These are phyloP conservation scores for Magnusiomyces sp. DNA, from an alignment of 1,139 yeast species.

Conservation along the genomic window DNA sequence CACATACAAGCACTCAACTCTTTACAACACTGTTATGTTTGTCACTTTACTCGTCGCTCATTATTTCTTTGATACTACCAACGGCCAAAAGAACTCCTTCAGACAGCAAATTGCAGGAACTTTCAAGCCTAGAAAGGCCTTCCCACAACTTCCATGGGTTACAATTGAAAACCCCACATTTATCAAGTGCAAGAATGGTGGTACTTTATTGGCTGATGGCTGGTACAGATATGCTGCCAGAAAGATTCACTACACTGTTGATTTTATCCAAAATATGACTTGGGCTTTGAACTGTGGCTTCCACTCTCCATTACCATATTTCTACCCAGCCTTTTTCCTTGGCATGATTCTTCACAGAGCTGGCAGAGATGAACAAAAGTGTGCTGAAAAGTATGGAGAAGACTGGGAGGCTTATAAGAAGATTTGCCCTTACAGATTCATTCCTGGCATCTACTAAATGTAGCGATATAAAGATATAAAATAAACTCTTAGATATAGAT, in stretches of 20 bases:
- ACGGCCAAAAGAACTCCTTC: slow-evolving; percentile 92
- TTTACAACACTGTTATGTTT: slow-evolving; percentile 50
- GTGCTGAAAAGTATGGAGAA: slow-evolving; percentile 78
- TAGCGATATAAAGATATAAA: too few species aligned
- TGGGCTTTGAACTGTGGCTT: slow-evolving; percentile 94
- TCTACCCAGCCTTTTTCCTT: slow-evolving; percentile 86
- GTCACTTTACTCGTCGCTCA: slow-evolving; percentile 57
- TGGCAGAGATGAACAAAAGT: slow-evolving; percentile 73
- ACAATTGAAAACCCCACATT: slow-evolving; percentile 74
- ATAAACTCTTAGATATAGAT: too few species aligned
- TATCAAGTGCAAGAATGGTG: slow-evolving; percentile 77
- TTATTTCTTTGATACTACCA: slow-evolving; percentile 89
- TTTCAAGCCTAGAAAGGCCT: slow-evolving; percentile 62
- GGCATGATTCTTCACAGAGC: slow-evolving; percentile 85
- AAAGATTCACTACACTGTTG: slow-evolving; percentile 93
- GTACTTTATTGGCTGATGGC: slow-evolving; percentile 79
- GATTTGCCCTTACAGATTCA: slow-evolving; percentile 85
- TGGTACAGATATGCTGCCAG: slow-evolving; percentile 77
- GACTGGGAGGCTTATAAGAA: slow-evolving; percentile 87
- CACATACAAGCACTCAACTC: slow-evolving; percentile 65
- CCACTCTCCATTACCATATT: slow-evolving; percentile 87
- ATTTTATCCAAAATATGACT: slow-evolving; percentile 73
- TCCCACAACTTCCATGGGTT: slow-evolving; percentile 88
- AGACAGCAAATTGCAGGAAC: slow-evolving; percentile 84
- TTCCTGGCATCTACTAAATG: slow-evolving; percentile 41